phyloP scores from a whole-genome alignment of 371 early-diverging fungal genomes.

The Parasitella parasitica region DNA sequence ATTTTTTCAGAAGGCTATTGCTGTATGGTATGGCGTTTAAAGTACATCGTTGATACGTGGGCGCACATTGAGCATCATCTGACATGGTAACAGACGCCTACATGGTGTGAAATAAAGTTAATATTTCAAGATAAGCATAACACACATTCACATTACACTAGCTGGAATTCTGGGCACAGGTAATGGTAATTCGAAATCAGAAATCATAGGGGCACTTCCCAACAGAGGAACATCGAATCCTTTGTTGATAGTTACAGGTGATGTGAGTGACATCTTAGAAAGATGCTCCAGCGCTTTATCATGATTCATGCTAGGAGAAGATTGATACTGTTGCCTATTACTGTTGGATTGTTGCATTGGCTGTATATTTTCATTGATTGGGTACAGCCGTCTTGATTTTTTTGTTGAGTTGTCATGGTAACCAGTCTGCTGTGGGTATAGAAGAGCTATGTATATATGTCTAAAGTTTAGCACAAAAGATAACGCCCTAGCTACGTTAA shows the following conservation, averaged over 20 bases:
- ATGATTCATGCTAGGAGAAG: neutral
- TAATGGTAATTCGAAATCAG: constrained; percentile 33
- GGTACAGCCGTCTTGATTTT: neutral
- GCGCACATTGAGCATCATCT: constrained; percentile 42
- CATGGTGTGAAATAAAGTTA: neutral
- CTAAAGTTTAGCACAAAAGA: neutral
- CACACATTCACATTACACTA: constrained; percentile 26
- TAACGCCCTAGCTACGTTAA: neutral
- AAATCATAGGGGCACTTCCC: constrained; percentile 48
- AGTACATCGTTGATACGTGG: constrained; percentile 70
- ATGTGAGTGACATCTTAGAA: neutral
- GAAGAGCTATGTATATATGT: neutral
- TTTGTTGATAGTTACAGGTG: neutral
- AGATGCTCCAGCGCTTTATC: neutral
- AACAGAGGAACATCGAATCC: constrained; percentile 35
- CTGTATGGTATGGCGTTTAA: constrained; percentile 70
- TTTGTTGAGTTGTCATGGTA: neutral
- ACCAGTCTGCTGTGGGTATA: neutral
- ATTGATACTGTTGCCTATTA: neutral
- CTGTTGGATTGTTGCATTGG: constrained; percentile 1
- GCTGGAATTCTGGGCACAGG: constrained; percentile 40
- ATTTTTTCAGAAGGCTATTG: constrained; percentile 58
- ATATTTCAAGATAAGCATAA: neutral
- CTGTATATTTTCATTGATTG: neutral
- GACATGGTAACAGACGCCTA: constrained; percentile 50